Evolutionary conservation across 306 rosid genomes (phyloP), one percentile per base, ranked within the genome.

Genomic region (Dalbergia oliveri): DNA sequence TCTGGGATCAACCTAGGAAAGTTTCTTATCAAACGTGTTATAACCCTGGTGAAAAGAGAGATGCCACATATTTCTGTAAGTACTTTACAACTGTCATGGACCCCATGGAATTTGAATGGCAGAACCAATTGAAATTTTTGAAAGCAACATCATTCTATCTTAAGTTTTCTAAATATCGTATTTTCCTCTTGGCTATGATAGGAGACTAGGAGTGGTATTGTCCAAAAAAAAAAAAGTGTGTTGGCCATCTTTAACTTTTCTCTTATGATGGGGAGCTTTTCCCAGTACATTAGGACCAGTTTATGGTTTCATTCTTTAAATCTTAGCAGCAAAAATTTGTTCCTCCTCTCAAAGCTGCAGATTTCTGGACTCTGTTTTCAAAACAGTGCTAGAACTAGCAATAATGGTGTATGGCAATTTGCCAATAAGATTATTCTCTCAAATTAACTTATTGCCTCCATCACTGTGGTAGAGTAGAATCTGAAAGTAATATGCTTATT

Each of bases 1-100:
- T 75, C 94, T 23, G 98, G 98, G 88, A 94, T 94, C 85, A 94
- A 92, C 85, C 87, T 94, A 58, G 97, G 98, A 61, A 89, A 92
- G 86, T 94, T 94, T 83, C 94, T 94, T 35, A 94, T 94, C 60
- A 94, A 94, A 80, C 97, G 97, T 19, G 98, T 94, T 41, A 87
- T 94, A 67, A 91, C 82, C 57, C 88, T 91, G 84, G 97, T 94
- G 86, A 92, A 90, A 88, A 88, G 93, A 87, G 98, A 94, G 76
- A 94, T 92, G 98, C 86, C 87, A 9, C 93, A 86, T 85, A 90
- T 94, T 78, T 88, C 87, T 69, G 98, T 94, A 86, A 86, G 98
- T 87, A 70, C 63, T 85, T 76, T 76, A 61, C 37, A 49, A 69
- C 12, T 35, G 64, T 82, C 81, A 45, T 66, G 68, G 65, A 69